Percentiles rank a stretch among this genome's conserved stretches.
phyloP scores from a whole-genome alignment of 352 stramenopile genomes.

The Globisporangium ultimum region DNA sequence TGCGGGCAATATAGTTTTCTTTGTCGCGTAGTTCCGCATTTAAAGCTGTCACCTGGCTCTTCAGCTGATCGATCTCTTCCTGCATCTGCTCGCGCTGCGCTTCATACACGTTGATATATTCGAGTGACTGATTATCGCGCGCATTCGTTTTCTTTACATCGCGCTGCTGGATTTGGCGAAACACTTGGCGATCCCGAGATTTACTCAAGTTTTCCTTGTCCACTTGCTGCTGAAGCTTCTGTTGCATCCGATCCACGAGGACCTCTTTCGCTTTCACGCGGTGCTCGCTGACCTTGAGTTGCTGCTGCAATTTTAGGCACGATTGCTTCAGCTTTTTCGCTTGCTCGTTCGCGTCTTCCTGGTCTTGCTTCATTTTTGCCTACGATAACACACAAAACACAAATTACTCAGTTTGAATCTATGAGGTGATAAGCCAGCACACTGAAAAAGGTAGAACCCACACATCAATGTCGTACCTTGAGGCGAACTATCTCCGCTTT shows the following conservation, averaged over 20 bases:
- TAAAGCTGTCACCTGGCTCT: conserved; percentile 49
- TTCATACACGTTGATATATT: conserved; percentile 72
- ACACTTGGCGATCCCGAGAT: conserved; percentile 48
- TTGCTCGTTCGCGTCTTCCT: conserved; percentile 42
- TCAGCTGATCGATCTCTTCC: conserved; percentile 68
- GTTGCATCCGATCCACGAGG: conserved; percentile 73
- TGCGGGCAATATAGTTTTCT: conserved; percentile 63
- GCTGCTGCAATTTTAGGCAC: conserved; percentile 66
- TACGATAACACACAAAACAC: conserved; percentile 18
- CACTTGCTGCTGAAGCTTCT: conserved; percentile 77
- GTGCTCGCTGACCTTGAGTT: conserved; percentile 85
- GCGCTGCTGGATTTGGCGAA: conserved; percentile 63
- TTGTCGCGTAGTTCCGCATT: conserved; percentile 79
- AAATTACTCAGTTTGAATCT: conserved; percentile 1
- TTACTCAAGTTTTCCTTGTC: conserved; percentile 71
- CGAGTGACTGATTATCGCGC: conserved; percentile 61
- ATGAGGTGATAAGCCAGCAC: conserved; percentile 1
- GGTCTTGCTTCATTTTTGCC: conserved; percentile 42
- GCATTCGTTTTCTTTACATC: conserved; percentile 53
- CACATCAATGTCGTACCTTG: conserved; percentile 28
- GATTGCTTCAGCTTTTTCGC: conserved; percentile 62
- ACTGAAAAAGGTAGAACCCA: too few species aligned
- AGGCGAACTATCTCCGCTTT: conserved; percentile 53
- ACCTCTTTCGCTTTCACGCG: conserved; percentile 85
- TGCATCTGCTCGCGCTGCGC: conserved; percentile 67